Evolutionary conservation across 192 early-diverging fungal genomes (phyloP).

Genomic region (Piromyces finnis): DNA sequence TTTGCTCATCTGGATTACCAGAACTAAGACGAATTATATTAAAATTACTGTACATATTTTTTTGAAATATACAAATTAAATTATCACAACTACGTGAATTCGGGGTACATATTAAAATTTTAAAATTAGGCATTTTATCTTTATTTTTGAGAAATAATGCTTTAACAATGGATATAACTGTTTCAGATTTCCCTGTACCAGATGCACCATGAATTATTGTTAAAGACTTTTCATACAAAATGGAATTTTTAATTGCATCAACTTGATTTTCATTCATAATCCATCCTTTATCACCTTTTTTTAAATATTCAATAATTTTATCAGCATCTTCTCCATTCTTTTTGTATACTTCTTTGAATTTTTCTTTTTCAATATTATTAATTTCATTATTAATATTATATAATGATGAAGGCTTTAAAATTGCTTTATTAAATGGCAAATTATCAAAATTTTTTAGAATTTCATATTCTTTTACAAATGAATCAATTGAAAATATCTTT

Average conservation of each 20-base stretch:
- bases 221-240: neutral
- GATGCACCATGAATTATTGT: neutral
- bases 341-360: neutral
- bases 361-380: neutral
- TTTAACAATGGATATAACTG: neutral
- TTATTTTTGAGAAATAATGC: neutral
- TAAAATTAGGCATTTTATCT: neutral
- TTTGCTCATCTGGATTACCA: neutral
- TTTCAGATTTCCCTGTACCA: neutral
- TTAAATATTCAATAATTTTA: neutral
- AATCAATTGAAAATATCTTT: neutral
- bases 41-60: neutral
- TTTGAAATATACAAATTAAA: neutral
- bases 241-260: neutral
- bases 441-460: neutral
- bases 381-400: neutral
- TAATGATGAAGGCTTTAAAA: neutral
- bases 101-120: neutral
- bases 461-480: neutral
- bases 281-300: neutral
- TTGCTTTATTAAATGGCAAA: neutral
- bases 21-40: neutral
- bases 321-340: neutral
- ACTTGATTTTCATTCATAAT: neutral
- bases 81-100: neutral